Conservation (phyloP, 2,329 filamentous ascomycete genomes). For the Chaetomium olivaceum region DNA sequence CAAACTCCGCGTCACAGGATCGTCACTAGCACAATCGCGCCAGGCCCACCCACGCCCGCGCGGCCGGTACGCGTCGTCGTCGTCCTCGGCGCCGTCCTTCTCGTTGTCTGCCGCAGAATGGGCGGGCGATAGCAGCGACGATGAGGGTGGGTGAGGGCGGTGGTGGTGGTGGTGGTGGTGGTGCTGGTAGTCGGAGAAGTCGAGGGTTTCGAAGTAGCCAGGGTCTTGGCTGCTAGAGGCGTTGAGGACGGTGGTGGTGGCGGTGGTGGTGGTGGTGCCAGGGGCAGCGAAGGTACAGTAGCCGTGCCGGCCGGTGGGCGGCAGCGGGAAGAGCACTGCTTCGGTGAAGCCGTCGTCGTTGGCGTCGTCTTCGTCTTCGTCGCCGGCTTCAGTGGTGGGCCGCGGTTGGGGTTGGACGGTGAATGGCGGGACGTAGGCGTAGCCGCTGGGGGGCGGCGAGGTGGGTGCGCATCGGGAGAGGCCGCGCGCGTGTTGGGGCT, state of each 20-base stretch:
- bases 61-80: neutral
- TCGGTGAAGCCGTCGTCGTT: neutral
- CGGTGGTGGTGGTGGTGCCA: neutral
- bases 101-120: too few relatives aligned
- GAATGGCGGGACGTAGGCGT: neutral
- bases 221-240: neutral
- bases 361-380: neutral
- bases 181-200: constrained; percentile 9
- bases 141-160: too few relatives aligned
- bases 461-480: neutral
- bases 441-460: neutral
- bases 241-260: too few relatives aligned
- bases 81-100: neutral
- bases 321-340: neutral
- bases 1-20: neutral
- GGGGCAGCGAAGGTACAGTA: constrained; percentile 6
- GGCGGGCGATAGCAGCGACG: too few relatives aligned
- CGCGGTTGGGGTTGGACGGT: neutral
- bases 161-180: neutral
- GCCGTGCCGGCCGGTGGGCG: neutral
- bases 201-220: constrained; percentile 8
- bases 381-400: neutral
- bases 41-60: too few relatives aligned
- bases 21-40: too few relatives aligned
- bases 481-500: too few relatives aligned